Percentiles rank a stretch among this genome's conserved stretches.
Evolutionary conservation across 768 basidiomycete genomes (phyloP).

Genomic region (Boletus eberwhitei): DNA sequence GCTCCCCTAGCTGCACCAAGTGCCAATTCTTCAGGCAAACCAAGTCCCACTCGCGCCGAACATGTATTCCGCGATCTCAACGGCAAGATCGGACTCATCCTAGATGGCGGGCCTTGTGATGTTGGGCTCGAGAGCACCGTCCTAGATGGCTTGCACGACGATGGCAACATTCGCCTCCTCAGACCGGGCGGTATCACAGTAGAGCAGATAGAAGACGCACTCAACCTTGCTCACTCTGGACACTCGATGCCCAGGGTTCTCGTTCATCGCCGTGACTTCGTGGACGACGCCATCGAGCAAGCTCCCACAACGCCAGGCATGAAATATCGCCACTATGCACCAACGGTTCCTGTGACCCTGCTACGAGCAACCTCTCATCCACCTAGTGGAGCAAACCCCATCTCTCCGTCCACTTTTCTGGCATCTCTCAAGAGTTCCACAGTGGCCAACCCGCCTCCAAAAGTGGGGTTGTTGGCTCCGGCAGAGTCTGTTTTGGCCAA

Average conservation of each 20-base stretch:
- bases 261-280: conserved; percentile 77
- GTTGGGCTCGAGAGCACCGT: conserved; percentile 97
- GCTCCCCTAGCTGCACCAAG: conserved; percentile 90
- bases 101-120: conserved; percentile 89
- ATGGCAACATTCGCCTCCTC: conserved; percentile 76
- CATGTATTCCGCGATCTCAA: conserved; percentile 81
- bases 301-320: conserved; percentile 95
- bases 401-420: conserved; percentile 38
- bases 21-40: conserved; percentile 92
- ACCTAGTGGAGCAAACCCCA: conserved; percentile 32
- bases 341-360: conserved; percentile 80
- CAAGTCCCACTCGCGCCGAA: conserved; percentile 85
- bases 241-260: conserved; percentile 55
- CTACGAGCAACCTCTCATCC: conserved; percentile 51
- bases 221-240: conserved; percentile 41
- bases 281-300: conserved; percentile 62
- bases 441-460: conserved; percentile 19
- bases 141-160: conserved; percentile 76
- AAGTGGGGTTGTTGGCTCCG: conserved; percentile 68
- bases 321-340: conserved; percentile 98
- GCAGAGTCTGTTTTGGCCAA: conserved; percentile 48
- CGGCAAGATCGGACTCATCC: conserved; percentile 69
- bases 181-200: conserved; percentile 91
- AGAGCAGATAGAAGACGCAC: conserved; percentile 71
- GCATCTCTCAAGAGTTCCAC: conserved; percentile 37